phyloP scores from a whole-genome alignment of 768 basidiomycete species.

The Crepidotus variabilis region DNA sequence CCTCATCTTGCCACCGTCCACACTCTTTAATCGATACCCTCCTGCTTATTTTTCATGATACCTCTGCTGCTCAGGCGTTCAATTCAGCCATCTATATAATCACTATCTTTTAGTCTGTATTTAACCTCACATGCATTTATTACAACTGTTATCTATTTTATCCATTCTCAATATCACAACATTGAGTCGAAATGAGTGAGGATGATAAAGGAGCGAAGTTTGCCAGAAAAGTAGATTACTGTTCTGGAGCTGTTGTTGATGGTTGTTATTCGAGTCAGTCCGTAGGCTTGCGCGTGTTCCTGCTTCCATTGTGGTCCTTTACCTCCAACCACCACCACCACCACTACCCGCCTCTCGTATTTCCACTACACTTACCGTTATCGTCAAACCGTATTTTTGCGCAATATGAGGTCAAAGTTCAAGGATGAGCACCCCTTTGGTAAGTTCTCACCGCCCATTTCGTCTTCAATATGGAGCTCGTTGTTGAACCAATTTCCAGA shows the following conservation, averaged over 20 bases:
- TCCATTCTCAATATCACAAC: too few species aligned
- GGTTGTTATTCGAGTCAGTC: constrained; percentile 29
- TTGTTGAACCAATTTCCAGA: constrained; percentile 47
- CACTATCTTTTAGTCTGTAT: too few species aligned
- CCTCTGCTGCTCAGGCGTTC: too few species aligned
- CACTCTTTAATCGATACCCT: too few species aligned
- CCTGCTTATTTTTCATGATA: too few species aligned
- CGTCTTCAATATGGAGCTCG: constrained; percentile 2
- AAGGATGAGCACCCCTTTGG: constrained; percentile 99
- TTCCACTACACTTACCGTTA: constrained; percentile 12
- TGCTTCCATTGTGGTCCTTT: constrained; percentile 23
- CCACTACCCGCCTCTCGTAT: constrained; percentile 15
- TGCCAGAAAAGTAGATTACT: neutral
- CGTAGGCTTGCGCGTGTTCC: constrained; percentile 40
- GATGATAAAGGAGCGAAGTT: neutral
- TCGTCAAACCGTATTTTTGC: constrained; percentile 6
- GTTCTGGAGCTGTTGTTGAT: constrained; percentile 28
- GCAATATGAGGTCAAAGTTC: constrained; percentile 87
- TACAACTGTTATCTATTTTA: too few species aligned
- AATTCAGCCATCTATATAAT: too few species aligned
- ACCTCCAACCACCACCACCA: constrained; percentile 18
- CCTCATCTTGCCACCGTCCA: too few species aligned
- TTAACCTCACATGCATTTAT: too few species aligned
- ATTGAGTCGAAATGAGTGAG: too few species aligned
- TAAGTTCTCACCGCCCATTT: constrained; percentile 33